Conservation (phyloP, 768 basidiomycete species). For the Lentinula boryana region DNA sequence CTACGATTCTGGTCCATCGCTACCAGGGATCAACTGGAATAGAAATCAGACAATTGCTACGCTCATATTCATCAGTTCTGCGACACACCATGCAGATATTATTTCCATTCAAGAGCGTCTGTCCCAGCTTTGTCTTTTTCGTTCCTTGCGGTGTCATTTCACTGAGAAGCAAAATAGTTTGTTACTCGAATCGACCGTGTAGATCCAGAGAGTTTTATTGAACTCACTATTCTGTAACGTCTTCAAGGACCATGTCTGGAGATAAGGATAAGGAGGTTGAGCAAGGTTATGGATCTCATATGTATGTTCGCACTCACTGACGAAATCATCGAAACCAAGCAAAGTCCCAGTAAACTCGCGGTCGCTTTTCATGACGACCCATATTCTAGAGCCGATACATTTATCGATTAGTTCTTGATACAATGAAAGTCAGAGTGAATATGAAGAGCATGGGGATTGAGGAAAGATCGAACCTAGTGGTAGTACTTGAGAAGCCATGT, state of each 20-base stretch:
- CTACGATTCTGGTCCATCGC: conserved; percentile 22
- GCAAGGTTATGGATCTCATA: background rate
- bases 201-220: background rate
- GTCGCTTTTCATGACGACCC: conserved; percentile 98
- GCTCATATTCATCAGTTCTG: background rate
- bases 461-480: conserved; percentile 60
- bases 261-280: background rate
- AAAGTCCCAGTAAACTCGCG: conserved; percentile 95
- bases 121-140: conserved; percentile 76
- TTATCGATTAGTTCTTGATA: conserved; percentile 86
- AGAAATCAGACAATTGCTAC: background rate
- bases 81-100: conserved; percentile 89
- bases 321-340: conserved; percentile 97
- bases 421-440: background rate
- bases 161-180: conserved; percentile 33
- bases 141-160: conserved; percentile 80
- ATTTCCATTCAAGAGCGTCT: conserved; percentile 90
- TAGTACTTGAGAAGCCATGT: conserved; percentile 90
- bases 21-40: conserved; percentile 32
- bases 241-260: conserved; percentile 89
- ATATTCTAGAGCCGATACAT: conserved; percentile 94
- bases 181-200: background rate
- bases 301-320: conserved; percentile 66
- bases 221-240: conserved; percentile 92
- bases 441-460: background rate